Evolutionary conservation across 2,329 filamentous ascomycete genomes (phyloP).

Genomic region (Diaporthe australafricana): DNA sequence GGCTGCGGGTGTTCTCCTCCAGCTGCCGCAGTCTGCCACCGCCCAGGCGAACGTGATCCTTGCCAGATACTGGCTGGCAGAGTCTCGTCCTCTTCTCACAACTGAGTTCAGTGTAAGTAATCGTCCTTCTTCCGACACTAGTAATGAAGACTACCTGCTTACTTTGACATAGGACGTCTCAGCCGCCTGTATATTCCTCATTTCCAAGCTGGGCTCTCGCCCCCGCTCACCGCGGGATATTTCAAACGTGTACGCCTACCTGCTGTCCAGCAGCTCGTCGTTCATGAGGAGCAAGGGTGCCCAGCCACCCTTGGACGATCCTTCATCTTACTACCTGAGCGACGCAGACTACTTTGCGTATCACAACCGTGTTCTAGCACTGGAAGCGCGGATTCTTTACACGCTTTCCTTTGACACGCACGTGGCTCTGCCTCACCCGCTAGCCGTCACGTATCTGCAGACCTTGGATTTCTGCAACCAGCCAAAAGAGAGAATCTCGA

Average conservation of each 20-base stretch:
- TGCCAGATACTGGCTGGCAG: slow-evolving; percentile 80
- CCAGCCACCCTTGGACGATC: slow-evolving; percentile 51
- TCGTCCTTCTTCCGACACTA: background rate
- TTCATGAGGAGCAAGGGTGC: slow-evolving; percentile 56
- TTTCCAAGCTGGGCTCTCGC: slow-evolving; percentile 82
- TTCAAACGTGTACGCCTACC: slow-evolving; percentile 86
- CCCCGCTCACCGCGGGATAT: slow-evolving; percentile 84
- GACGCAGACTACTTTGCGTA: slow-evolving; percentile 78
- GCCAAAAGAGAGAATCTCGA: slow-evolving; percentile 65
- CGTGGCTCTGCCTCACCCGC: slow-evolving; percentile 84
- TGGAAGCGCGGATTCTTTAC: slow-evolving; percentile 82
- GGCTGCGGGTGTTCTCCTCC: slow-evolving; percentile 82
- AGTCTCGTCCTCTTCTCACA: slow-evolving; percentile 59
- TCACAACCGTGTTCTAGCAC: slow-evolving; percentile 73
- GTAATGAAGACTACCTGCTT: background rate
- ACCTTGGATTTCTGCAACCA: slow-evolving; percentile 74
- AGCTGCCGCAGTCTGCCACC: slow-evolving; percentile 86
- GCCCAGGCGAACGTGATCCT: slow-evolving; percentile 87
- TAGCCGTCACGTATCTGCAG: slow-evolving; percentile 93
- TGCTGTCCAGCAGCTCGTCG: slow-evolving; percentile 72
- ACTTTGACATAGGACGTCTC: slow-evolving; percentile 75
- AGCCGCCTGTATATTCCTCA: slow-evolving; percentile 83
- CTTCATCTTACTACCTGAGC: slow-evolving; percentile 74
- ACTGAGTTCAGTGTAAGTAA: slow-evolving; percentile 66
- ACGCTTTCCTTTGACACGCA: slow-evolving; percentile 85